Conservation (phyloP, 331 rosid genomes). For the Quercus lobata region DNA sequence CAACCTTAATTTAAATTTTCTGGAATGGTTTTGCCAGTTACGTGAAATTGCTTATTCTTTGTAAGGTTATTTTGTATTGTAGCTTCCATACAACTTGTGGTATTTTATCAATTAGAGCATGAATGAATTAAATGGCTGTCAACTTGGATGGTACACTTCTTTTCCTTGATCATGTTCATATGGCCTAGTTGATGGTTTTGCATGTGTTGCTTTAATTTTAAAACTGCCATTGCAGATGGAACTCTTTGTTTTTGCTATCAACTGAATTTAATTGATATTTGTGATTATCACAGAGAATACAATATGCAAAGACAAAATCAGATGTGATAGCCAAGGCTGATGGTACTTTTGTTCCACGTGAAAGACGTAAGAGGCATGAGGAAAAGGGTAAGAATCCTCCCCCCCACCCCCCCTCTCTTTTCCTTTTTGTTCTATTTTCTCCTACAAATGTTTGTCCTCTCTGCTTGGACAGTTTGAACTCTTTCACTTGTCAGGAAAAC, state of each 20-base stretch:
- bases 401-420: not conserved
- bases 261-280: constrained; percentile 18
- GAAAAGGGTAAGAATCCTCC: constrained; percentile 61
- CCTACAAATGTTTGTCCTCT: not conserved
- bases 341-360: constrained; percentile 90
- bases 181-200: not conserved
- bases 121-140: not conserved
- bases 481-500: not conserved
- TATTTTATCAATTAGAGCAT: not conserved
- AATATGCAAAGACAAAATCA: constrained; percentile 92
- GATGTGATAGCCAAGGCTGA: constrained; percentile 84
- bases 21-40: too few species aligned
- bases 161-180: not conserved
- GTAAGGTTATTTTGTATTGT: not conserved
- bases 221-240: not conserved
- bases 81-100: not conserved
- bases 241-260: constrained; percentile 5
- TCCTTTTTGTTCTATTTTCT: not conserved
- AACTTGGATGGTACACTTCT: not conserved
- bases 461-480: not conserved
- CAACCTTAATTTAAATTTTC: too few species aligned
- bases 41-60: too few species aligned
- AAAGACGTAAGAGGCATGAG: constrained; percentile 85
- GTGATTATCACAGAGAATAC: constrained; percentile 66
- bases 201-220: constrained; percentile 7